Evolutionary conservation across 78 protist species (phyloP), one percentile per base, ranked within the genome.

Genomic region (Speleostelium caveatum): DNA sequence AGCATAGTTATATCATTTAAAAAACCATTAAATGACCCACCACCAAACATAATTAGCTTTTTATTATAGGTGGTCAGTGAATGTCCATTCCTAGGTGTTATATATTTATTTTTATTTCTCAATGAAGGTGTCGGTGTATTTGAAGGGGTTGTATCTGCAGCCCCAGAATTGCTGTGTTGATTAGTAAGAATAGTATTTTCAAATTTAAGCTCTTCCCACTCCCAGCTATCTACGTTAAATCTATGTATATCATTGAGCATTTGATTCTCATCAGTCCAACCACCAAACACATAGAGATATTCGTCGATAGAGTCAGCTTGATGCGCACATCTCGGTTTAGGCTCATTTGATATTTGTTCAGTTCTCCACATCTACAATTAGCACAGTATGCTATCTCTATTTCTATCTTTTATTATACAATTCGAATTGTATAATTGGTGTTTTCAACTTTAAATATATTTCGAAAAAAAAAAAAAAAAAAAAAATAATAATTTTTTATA

Each of bases 211-310:
- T 67, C 66, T 45, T 83, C 79, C 91, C 91, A 83, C 42, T 83
- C 73, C 91, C 78, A 69, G 8, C 79, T 83, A 1, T 69, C 79
- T 22, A 69, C 41, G 59, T 83, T 71, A 10, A 83, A 83, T 45
- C 59, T 67, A 33, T 59, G 67, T 22, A 83, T 19, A 60, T 83
- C 91, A 24, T 83, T 83, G 28, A 83, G 33, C 91, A 83, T 83
- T 59, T 59, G 71, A 60, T 83, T 83, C 10, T 83, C 91, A 45
- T 83, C 91, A 32, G 59, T 83, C 91, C 91, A 83, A 22, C 91
- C 91, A 41, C 91, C 91, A 69, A 83, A 83, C 35, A 83, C n/a
- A 83, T 83, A 83, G 21, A 83, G 22, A 68, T 69, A 24, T 12
- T 73, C 79, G 60, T 35, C 79, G 0, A 83, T 74, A 39, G 61